Base-by-base conservation (phyloP, 345 rosid species). In the Linum usitatissimum region DNA sequence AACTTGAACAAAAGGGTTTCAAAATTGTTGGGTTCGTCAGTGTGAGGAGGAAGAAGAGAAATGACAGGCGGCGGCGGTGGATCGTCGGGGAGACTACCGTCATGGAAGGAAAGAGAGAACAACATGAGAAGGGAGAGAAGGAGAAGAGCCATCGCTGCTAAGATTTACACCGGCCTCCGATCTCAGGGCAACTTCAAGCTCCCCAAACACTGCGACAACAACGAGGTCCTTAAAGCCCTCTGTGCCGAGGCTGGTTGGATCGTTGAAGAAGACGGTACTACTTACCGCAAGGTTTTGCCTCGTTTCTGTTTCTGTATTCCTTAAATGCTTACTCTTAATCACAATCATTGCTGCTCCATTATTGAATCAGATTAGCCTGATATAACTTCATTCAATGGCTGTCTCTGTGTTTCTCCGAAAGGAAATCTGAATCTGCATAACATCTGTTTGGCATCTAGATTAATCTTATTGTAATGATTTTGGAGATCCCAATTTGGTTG, bases 171-270 rank as follows among this genome's bases (percentile, higher is more conserved):
- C 1, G 77, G 77, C 0, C 73, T 73, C 53, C 61, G 77, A 57
- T 58, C 77, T 68, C 77, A 73, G 21, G 77, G 77, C 3, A 65
- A 68, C 54, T 73, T 4, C 21, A 68, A 65, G 57, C 72, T 73
- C 12, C 77, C 77, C 18, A 73, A 73, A 57, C 77, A 73, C 19
- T 73, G 77, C 30, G 77, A 73, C 58, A 73, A 73, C 56, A 73
- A 73, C 62, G 77, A 73, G 30, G 77, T 73, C 38, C 38, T 73
- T 49, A 73, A 73, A 68, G 73, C 77, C 62, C 70, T 73, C n/a
- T 73, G 77, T 53, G 23, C 60, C 15, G 77, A 73, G 60, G 77
- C 77, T 73, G 77, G 77, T 4, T 73, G 77, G 77, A 39, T 62
- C 55, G 77, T 73, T 17, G 70, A 68, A 55, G 77, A 73, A 36